phyloP scores from a whole-genome alignment of 805 yeast genomes.

The Yarrowia divulgata region DNA sequence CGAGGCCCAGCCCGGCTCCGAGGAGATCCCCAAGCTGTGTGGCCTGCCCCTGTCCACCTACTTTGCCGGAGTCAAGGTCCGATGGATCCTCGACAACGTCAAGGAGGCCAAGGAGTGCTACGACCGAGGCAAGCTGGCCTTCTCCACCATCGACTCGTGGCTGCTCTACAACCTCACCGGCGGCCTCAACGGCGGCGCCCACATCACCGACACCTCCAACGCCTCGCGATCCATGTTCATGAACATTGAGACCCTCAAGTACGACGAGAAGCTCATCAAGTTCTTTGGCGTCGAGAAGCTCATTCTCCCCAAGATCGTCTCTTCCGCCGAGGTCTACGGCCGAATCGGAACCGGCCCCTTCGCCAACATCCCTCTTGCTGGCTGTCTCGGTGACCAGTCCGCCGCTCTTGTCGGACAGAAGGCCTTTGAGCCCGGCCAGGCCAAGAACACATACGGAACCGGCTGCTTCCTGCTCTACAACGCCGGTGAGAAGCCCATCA shows the following conservation, averaged over 20 bases:
- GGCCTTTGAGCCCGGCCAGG: conserved; percentile 82
- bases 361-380: conserved; percentile 76
- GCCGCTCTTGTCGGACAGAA: conserved; percentile 93
- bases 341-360: conserved; percentile 60
- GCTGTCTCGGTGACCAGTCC: conserved; percentile 93
- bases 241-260: conserved; percentile 76
- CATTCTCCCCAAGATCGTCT: conserved; percentile 78
- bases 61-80: conserved; percentile 86
- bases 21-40: conserved; percentile 65
- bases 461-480: conserved; percentile 91
- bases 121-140: conserved; percentile 80
- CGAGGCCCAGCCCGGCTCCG: conserved; percentile 62
- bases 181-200: conserved; percentile 61
- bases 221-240: conserved; percentile 91
- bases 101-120: conserved; percentile 69
- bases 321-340: conserved; percentile 82
- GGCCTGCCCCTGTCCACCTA: conserved; percentile 92
- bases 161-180: conserved; percentile 80
- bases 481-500: conserved; percentile 76
- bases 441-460: conserved; percentile 96
- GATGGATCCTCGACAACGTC: conserved; percentile 87
- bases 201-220: conserved; percentile 86
- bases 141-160: conserved; percentile 96
- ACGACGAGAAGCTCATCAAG: conserved; percentile 75
- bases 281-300: conserved; percentile 81